Evolutionary conservation across 169 alveolate genomes (phyloP), one percentile per base, ranked within the genome.

Genomic region (Theileria orientalis): DNA sequence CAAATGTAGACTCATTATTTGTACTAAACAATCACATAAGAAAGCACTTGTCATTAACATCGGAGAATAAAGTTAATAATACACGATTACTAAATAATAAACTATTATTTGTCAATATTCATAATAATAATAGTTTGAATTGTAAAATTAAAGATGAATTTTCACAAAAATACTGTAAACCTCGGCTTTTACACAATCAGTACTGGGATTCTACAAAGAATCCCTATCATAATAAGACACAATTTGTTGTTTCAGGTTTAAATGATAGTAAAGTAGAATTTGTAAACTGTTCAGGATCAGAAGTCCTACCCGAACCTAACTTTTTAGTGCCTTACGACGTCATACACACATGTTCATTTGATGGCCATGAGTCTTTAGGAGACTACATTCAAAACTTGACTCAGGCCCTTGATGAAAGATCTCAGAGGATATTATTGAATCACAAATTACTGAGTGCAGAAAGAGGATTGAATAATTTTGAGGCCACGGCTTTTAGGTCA

Each of bases 401-500:
- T 57, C 68, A 40, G 3, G 23, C 63, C 27, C 29, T 79, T 2
- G 61, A 79, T 27, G 37, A 19, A 2, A 52, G 44, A 8, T 79
- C 83, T 61, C 64, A 71, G 0, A 6, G 37, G 13, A 30, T 79
- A 8, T n/a, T 42, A 21, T 63, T 70, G 41, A 21, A 46, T 7
- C 78, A 79, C 76, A 79, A 62, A 42, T 52, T 66, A 2, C 54
- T 64, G 29, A 16, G 9, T n/a, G 32, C 2, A 16, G 69, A 19
- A 23, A 44, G 5, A 8, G 71, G 69, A 2, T 2, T 23, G 2
- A 29, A 21, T 30, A 25, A 49, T 25, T 32, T 40, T 62, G 54
- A 63, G 27, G 63, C 78, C 25, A 27, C 30, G 1, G 83, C 83
- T 0, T 30, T 71, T 60, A n/a, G 87, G 16, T 79, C 87, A 23